phyloP scores from a whole-genome alignment of 2,329 filamentous ascomycete species.

The Teratosphaeria nubilosa region DNA sequence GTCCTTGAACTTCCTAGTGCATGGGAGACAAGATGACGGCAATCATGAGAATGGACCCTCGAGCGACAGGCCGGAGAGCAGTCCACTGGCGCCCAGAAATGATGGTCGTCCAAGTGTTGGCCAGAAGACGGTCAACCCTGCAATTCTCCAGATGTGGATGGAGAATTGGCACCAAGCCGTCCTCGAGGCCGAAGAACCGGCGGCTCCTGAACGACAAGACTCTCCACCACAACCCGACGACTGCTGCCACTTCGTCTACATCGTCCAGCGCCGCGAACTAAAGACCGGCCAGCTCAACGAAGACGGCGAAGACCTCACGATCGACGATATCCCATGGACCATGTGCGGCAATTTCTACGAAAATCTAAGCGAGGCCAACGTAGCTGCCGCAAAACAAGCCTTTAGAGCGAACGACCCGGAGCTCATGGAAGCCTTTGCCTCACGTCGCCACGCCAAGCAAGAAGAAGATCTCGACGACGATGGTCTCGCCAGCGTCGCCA shows the following conservation, averaged over 20 bases:
- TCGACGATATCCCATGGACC: slow-evolving; percentile 5
- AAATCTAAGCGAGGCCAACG: slow-evolving; percentile 1
- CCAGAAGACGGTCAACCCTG: background rate
- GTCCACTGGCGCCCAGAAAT: background rate
- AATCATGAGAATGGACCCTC: background rate
- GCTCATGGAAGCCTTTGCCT: background rate
- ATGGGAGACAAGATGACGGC: background rate
- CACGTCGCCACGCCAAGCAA: background rate
- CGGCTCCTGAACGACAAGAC: slow-evolving; percentile 2
- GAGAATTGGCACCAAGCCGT: background rate
- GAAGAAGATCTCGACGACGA: background rate
- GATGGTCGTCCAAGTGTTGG: background rate
- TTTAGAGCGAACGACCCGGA: background rate
- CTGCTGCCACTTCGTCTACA: slow-evolving; percentile 6
- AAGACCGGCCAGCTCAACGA: slow-evolving; percentile 2
- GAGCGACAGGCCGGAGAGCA: background rate
- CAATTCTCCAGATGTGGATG: background rate
- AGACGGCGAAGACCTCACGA: background rate
- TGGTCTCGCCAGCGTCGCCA: background rate
- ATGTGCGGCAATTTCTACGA: background rate
- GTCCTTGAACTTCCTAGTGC: slow-evolving; percentile 7
- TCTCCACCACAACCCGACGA: slow-evolving; percentile 3
- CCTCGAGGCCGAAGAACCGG: background rate
- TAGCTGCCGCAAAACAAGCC: background rate
- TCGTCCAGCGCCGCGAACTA: slow-evolving; percentile 6